Conservation (phyloP, 1,284 basidiomycete genomes). For the Papiliotrema laurentii region DNA sequence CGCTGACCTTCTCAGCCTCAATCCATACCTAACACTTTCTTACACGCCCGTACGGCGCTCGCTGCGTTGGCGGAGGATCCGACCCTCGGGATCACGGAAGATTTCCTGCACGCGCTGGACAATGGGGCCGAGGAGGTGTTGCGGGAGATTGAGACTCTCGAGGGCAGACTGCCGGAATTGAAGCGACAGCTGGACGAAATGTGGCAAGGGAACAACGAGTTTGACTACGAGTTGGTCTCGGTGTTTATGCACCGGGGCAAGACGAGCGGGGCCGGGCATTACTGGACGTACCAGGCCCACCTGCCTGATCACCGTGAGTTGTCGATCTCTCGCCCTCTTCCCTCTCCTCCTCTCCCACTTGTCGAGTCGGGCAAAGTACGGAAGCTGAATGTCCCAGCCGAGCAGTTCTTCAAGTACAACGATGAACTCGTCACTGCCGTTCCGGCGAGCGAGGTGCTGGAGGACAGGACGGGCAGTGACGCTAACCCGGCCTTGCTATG, state of each 20-base stretch:
- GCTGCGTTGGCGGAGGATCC: slow-evolving; percentile 52
- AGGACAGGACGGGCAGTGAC: slow-evolving; percentile 41
- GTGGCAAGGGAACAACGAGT: slow-evolving; percentile 66
- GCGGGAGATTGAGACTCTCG: slow-evolving; percentile 61
- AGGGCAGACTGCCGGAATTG: slow-evolving; percentile 55
- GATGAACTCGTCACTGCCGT: slow-evolving; percentile 68
- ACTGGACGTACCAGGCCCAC: slow-evolving; percentile 48
- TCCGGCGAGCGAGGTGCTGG: slow-evolving; percentile 35
- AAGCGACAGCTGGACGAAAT: slow-evolving; percentile 69
- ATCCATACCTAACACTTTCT: slow-evolving; percentile 29
- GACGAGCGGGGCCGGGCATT: slow-evolving; percentile 49
- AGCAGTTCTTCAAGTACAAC: slow-evolving; percentile 93
- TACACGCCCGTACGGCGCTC: slow-evolving; percentile 28
- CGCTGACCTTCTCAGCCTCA: slow-evolving; percentile 34
- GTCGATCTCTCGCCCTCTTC: too few relatives aligned
- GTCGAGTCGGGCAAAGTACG: not conserved
- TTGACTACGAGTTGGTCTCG: slow-evolving; percentile 84
- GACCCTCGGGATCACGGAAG: slow-evolving; percentile 45
- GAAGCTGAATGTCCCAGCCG: slow-evolving; percentile 44
- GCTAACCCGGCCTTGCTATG: slow-evolving; percentile 48
- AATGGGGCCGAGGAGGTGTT: slow-evolving; percentile 56
- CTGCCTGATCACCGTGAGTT: slow-evolving; percentile 41
- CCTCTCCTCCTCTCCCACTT: not conserved
- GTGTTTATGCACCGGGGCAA: slow-evolving; percentile 97
- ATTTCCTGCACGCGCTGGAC: slow-evolving; percentile 39